Evolutionary conservation across 2,329 filamentous ascomycete species (phyloP).

Genomic region (Berkeleyomyces rouxiae): DNA sequence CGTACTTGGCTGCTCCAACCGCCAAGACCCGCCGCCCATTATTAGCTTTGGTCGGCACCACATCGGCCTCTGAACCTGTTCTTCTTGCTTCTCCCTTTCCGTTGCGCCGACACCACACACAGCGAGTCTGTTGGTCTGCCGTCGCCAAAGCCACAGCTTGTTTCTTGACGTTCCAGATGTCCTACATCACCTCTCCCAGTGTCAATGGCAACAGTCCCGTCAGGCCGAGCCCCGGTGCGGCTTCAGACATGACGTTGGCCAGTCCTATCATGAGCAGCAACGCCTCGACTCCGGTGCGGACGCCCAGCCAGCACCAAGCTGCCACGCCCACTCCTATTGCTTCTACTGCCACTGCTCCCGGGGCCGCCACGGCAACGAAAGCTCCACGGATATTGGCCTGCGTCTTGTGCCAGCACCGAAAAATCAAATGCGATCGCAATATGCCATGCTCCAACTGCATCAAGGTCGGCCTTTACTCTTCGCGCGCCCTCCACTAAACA

Average conservation of each 20-base stretch:
- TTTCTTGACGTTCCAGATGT: background rate
- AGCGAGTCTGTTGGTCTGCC: background rate
- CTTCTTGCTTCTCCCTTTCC: too few relatives aligned
- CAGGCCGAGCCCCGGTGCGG: background rate
- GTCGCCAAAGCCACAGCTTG: background rate
- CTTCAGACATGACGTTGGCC: constrained; percentile 2
- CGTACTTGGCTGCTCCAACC: too few relatives aligned
- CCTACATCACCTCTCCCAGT: background rate
- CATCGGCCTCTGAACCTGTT: too few relatives aligned
- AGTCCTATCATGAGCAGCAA: constrained; percentile 5
- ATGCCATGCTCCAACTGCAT: constrained; percentile 43
- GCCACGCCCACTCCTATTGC: constrained; percentile 12
- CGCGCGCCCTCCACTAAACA: background rate
- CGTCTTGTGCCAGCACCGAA: constrained; percentile 42
- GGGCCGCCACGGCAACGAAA: constrained; percentile 19
- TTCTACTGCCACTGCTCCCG: constrained; percentile 14
- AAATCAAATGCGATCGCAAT: constrained; percentile 45
- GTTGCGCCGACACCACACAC: too few relatives aligned
- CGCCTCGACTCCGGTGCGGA: constrained; percentile 6
- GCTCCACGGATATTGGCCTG: constrained; percentile 34
- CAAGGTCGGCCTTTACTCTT: constrained; percentile 27
- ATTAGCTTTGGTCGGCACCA: too few relatives aligned
- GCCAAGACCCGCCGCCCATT: too few relatives aligned
- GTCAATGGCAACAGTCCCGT: constrained; percentile 8
- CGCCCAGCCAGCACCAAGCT: constrained; percentile 4